A percentile compares a stretch with the other conserved stretches of the same genome.
phyloP scores from a whole-genome alignment of 805 yeast species.

The Grigorovia humatica region DNA sequence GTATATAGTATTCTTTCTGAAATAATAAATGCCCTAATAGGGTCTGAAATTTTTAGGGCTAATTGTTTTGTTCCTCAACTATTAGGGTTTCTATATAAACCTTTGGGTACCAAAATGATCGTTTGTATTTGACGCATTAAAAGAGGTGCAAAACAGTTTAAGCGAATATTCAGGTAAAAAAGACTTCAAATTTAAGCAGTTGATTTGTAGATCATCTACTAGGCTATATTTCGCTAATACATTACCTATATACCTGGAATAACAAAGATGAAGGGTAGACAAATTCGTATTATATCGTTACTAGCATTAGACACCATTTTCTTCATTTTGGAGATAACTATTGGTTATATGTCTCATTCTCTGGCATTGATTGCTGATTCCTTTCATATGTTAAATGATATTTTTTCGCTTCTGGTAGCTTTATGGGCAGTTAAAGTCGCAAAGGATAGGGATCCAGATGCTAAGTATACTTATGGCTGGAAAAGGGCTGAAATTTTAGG shows the following conservation, averaged over 20 bases:
- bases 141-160: no score
- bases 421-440: slow-evolving; percentile 95
- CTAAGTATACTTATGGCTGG: slow-evolving; percentile 96
- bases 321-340: slow-evolving; percentile 73
- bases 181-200: no score
- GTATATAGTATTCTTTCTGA: no score
- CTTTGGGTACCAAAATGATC: no score
- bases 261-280: slow-evolving; percentile 33
- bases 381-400: slow-evolving; percentile 95
- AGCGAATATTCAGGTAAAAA: no score
- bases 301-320: slow-evolving; percentile 69
- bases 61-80: no score
- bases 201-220: no score
- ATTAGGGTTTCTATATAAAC: no score
- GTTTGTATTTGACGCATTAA: no score
- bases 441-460: slow-evolving; percentile 68
- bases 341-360: slow-evolving; percentile 89
- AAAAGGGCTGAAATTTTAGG: slow-evolving; percentile 95
- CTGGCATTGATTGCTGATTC: slow-evolving; percentile 92
- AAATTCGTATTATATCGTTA: slow-evolving; percentile 60
- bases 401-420: slow-evolving; percentile 80
- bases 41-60: no score
- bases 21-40: no score
- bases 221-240: no score
- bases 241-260: not conserved